Base-by-base conservation (phyloP, 805 yeast genomes). In the Candida railenensis region DNA sequence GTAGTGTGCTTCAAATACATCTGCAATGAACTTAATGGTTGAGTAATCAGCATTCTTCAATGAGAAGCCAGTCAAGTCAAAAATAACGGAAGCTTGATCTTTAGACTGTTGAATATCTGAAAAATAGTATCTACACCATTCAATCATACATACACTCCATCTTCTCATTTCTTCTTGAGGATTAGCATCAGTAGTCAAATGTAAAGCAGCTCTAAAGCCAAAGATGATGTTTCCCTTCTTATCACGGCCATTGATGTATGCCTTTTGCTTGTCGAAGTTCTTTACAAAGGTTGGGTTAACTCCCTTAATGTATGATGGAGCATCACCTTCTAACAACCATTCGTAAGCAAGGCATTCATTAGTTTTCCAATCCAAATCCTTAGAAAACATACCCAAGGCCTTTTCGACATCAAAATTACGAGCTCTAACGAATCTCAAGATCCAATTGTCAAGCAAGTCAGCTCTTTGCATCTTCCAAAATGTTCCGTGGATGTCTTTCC, bases 1-100 rank as follows among this genome's bases (percentile, higher is more conserved):
- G 64, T 92, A 94, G 62, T 92, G 96, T 0, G 96, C 96, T 73
- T 94, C 98, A 65, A 94, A 90, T 50, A 91, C 86, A 45, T 82
- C 80, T 50, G 91, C 85, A 68, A 94, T 80, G 66, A 88, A 92
- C 68, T 91, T 91, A 49, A 94, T 95, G 3, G 97, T 89, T 2
- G 80, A 76, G 61, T 89, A 89, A 69, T 94, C 99, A 87, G 96
- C 94, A 63, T 92, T 94, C 49, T 90, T 78, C 74, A 90, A 80
- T 5, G 95, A 80, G 61, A 94, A 94, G 3, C 85, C 96, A 11
- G 87, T 74, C 58, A 94, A 71, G 62, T 94, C 99, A 62, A 94
- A 94, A 30, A 94, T 66, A 44, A 94, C 81, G 2, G 94, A 82
- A 40, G 89, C 53, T 54, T 36, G 16, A 39, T 42, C 45, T 34